Conservation (phyloP, 306 rosid genomes). For the Vicia sativa region DNA sequence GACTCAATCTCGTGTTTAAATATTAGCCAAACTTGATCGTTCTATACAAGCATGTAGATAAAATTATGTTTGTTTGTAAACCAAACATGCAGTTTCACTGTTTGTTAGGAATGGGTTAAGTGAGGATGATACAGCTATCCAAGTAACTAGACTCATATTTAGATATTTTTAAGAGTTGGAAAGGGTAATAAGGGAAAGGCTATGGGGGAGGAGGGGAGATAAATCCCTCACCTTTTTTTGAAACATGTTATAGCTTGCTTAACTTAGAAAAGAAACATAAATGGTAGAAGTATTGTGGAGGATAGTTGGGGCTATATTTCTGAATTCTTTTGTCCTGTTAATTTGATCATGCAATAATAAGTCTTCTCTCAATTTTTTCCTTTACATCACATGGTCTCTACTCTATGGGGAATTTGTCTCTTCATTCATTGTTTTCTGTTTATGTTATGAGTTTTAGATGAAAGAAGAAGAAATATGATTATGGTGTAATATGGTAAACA, state of each 20-base stretch:
- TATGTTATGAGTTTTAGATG: background rate
- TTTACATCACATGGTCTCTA: conserved; percentile 16
- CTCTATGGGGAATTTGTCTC: conserved; percentile 3
- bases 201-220: background rate
- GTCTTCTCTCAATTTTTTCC: conserved; percentile 16
- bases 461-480: background rate
- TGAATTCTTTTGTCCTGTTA: conserved; percentile 2
- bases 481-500: background rate
- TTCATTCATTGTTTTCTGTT: conserved; percentile 6
- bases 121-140: background rate
- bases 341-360: background rate
- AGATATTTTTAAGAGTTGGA: background rate
- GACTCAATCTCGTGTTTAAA: background rate
- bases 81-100: conserved; percentile 8
- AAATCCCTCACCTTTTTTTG: background rate
- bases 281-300: conserved; percentile 8
- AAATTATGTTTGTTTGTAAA: background rate
- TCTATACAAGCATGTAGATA: background rate
- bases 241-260: too few species aligned
- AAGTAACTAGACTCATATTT: background rate
- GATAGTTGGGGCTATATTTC: conserved; percentile 6
- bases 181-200: background rate
- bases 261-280: too few species aligned
- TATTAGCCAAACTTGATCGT: background rate
- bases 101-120: background rate